These are phyloP conservation scores for Limnanthes douglasii DNA, from an alignment of 345 rosid genomes.

Conservation along the genomic window DNA sequence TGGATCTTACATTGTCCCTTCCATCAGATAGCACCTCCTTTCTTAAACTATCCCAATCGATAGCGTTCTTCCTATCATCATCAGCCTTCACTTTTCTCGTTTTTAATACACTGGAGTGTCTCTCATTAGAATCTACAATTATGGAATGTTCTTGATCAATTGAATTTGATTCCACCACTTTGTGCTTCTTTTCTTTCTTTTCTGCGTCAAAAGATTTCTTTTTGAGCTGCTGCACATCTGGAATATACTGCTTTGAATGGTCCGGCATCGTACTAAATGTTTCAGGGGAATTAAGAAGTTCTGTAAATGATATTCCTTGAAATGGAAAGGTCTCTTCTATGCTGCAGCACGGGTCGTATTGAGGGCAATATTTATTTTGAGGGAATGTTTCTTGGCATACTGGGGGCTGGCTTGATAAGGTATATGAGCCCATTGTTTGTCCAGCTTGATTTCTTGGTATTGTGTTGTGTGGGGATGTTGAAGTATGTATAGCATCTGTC, in stretches of 20 bases:
- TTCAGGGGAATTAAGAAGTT: conserved; percentile 16
- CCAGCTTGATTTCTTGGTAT: conserved; percentile 11
- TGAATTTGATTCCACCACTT: conserved; percentile 16
- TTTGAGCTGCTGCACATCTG: conserved; percentile 12
- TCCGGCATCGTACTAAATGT: conserved; percentile 12
- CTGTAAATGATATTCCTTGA: conserved; percentile 8
- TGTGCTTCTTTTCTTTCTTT: conserved; percentile 15
- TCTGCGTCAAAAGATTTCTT: conserved; percentile 17
- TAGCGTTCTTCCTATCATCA: conserved; percentile 22
- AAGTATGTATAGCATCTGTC: conserved; percentile 8
- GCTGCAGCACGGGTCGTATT: no score
- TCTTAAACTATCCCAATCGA: conserved; percentile 77
- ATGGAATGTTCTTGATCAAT: conserved; percentile 16
- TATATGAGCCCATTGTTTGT: conserved; percentile 4
- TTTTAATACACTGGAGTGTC: conserved; percentile 17
- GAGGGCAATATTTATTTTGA: conserved; percentile 14
- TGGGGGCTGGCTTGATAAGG: conserved; percentile 12
- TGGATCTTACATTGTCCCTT: conserved; percentile 29
- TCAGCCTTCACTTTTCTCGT: conserved; percentile 31
- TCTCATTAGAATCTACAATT: conserved; percentile 13
- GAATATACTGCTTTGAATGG: conserved; percentile 10
- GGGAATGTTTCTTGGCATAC: conserved; percentile 12
- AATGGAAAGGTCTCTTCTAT: no score
- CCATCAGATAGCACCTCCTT: conserved; percentile 25
- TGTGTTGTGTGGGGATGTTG: conserved; percentile 11